These are phyloP conservation scores for Kondoa subrosea DNA, from an alignment of 768 basidiomycete genomes.

Conservation along the genomic window DNA sequence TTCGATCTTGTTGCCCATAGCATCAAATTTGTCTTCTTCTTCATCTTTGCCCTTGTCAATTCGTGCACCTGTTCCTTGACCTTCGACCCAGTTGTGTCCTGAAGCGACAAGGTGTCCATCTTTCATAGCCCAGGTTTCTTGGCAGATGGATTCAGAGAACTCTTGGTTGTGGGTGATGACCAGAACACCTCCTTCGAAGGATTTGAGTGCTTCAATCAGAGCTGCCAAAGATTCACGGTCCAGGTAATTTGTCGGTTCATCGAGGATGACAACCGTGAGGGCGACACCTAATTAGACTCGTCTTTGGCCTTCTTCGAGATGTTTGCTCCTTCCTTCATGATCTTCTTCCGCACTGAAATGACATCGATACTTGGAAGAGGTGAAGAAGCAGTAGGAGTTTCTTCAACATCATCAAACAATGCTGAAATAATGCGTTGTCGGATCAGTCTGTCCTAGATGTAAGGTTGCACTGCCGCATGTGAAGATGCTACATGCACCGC, in stretches of 20 bases:
- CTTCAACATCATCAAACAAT: too few species aligned
- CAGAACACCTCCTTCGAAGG: slow-evolving; percentile 78
- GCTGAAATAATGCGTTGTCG: too few species aligned
- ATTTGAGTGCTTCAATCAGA: slow-evolving; percentile 92
- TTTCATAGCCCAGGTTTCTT: slow-evolving; percentile 98
- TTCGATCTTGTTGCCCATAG: slow-evolving; percentile 82
- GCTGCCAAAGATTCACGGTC: slow-evolving; percentile 99
- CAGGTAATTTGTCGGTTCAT: slow-evolving; percentile 64
- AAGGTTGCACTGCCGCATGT: too few species aligned
- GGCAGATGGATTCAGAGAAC: slow-evolving; percentile 96
- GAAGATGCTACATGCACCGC: too few species aligned
- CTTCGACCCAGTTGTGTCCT: slow-evolving; percentile 77
- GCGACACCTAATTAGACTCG: too few species aligned
- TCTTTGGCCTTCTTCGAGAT: too few species aligned
- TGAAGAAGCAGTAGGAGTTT: too few species aligned
- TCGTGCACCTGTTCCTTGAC: slow-evolving; percentile 81
- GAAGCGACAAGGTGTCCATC: slow-evolving; percentile 86
- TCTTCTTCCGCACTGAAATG: too few species aligned
- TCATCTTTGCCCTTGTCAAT: slow-evolving; percentile 88
- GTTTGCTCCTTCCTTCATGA: too few species aligned
- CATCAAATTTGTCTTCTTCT: slow-evolving; percentile 81
- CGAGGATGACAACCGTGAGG: slow-evolving; percentile 93
- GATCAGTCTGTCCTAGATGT: too few species aligned
- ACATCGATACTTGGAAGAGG: too few species aligned
- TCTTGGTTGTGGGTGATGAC: slow-evolving; percentile 37